Conservation (phyloP, 225 moss, liverwort and hornwort species). For the Pseudisothecium myosuroides region DNA sequence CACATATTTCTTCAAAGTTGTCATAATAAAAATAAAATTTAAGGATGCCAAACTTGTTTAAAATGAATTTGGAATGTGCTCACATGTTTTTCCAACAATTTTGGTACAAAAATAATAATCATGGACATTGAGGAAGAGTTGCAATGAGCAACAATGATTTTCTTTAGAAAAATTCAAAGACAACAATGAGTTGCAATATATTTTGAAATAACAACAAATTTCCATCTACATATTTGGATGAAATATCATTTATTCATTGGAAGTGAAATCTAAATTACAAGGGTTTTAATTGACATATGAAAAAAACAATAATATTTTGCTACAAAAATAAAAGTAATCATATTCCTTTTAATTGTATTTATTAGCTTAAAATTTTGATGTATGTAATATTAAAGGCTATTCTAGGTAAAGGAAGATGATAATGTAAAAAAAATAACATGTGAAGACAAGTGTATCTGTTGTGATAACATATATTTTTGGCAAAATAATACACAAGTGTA, state of each 20-base stretch:
- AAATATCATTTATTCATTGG: background rate
- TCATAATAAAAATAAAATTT: background rate
- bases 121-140: background rate
- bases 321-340: background rate
- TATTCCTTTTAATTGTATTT: background rate
- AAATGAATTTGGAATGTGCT: background rate
- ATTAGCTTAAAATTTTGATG: background rate
- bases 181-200: background rate
- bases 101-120: background rate
- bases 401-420: too few species aligned
- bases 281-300: background rate
- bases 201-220: accelerated
- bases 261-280: too few species aligned
- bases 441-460: too few species aligned
- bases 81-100: background rate
- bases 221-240: background rate
- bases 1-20: too few species aligned
- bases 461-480: background rate
- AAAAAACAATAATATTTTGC: too few species aligned
- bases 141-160: background rate
- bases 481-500: background rate
- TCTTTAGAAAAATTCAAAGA: too few species aligned
- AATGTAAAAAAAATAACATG: background rate
- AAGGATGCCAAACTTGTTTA: too few species aligned
- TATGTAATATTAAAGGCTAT: background rate